Conservation (phyloP, 495 filamentous ascomycete genomes). For the Penicillium argentinense region DNA sequence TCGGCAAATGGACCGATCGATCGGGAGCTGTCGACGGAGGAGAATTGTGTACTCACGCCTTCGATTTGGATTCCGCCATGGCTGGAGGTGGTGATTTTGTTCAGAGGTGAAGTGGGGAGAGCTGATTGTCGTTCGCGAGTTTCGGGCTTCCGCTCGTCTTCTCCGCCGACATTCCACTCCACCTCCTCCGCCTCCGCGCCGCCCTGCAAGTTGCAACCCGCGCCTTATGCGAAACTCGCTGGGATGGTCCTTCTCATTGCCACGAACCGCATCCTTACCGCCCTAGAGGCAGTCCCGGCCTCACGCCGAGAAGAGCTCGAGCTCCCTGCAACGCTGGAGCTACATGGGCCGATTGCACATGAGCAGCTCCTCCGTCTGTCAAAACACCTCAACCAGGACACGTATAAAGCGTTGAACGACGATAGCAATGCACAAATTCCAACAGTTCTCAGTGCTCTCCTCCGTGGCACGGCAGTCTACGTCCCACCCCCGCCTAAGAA, state of each 20-base stretch:
- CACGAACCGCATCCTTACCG: conserved; percentile 68
- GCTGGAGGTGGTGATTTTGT: conserved; percentile 15
- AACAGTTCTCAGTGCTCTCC: conserved; percentile 59
- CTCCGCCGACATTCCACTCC: conserved; percentile 8
- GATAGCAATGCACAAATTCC: neutral
- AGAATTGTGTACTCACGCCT: conserved; percentile 19
- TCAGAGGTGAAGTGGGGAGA: conserved; percentile 28
- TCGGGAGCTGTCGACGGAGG: neutral
- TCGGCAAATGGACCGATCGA: neutral
- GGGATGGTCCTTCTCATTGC: conserved; percentile 78
- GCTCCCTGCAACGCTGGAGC: conserved; percentile 36
- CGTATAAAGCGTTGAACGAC: conserved; percentile 7
- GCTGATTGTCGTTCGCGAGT: conserved; percentile 21
- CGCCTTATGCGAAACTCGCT: neutral
- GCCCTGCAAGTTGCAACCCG: neutral
- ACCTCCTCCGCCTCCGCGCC: neutral
- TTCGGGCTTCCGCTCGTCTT: conserved; percentile 14
- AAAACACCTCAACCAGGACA: conserved; percentile 42
- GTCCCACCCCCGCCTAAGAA: conserved; percentile 74
- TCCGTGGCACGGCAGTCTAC: conserved; percentile 73
- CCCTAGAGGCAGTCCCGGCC: conserved; percentile 48
- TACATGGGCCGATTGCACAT: conserved; percentile 77
- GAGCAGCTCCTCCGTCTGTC: conserved; percentile 70
- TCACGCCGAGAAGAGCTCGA: conserved; percentile 31
- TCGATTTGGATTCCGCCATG: conserved; percentile 27